These are phyloP conservation scores for Neurospora sp. DNA, from an alignment of 495 filamentous ascomycete genomes.

Conservation along the genomic window DNA sequence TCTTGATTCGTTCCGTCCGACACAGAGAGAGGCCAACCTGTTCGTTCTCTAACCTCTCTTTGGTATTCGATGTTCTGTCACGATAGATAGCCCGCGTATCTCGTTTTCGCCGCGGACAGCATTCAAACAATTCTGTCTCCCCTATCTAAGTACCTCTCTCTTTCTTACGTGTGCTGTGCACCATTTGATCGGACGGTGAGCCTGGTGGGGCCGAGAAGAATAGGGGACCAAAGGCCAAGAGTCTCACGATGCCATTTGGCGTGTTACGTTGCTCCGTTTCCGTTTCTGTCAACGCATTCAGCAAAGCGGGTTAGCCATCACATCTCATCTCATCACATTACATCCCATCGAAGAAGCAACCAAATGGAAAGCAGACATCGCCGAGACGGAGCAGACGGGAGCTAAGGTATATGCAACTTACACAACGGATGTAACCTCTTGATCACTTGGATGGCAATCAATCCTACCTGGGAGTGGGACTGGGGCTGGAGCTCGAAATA, in stretches of 20 bases:
- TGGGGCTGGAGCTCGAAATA: background rate
- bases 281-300: background rate
- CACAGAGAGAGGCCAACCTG: background rate
- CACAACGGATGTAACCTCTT: background rate
- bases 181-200: background rate
- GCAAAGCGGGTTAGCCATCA: background rate
- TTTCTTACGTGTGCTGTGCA: background rate
- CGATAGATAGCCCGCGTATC: background rate
- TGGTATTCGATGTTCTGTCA: background rate
- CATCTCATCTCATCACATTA: background rate
- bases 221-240: background rate
- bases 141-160: background rate
- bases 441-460: background rate
- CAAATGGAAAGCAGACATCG: background rate
- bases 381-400: background rate
- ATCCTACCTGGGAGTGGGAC: background rate
- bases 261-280: background rate
- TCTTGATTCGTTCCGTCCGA: background rate
- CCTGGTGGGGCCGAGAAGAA: background rate
- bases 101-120: background rate
- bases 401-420: background rate
- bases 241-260: background rate
- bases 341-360: background rate
- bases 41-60: background rate
- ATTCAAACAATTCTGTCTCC: background rate